Evolutionary conservation across 192 early-diverging fungal species (phyloP).

Genomic region (Coemansia sp.): DNA sequence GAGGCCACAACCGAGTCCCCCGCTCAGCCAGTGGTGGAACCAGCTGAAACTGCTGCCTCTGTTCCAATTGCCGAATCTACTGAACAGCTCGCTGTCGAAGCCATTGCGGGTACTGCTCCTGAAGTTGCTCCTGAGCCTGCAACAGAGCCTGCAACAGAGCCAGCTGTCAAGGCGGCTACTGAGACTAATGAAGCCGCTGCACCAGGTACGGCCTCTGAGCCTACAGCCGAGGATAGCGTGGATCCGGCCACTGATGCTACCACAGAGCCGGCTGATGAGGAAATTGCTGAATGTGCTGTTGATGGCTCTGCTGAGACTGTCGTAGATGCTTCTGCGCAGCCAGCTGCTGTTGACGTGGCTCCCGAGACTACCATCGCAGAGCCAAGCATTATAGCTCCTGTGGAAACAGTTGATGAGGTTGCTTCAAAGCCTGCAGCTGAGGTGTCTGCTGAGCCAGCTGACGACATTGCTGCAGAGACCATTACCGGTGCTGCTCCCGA

Average conservation of each 20-base stretch:
- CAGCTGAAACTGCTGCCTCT: neutral
- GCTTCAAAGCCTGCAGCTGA: too few species aligned
- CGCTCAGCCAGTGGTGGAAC: neutral
- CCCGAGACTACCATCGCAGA: too few species aligned
- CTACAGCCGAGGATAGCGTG: too few species aligned
- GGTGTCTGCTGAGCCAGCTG: too few species aligned
- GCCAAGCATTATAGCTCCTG: too few species aligned
- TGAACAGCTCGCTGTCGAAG: neutral
- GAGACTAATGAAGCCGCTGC: too few species aligned
- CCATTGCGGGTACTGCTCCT: neutral
- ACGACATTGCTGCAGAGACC: too few species aligned
- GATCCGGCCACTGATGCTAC: slow-evolving; percentile 1
- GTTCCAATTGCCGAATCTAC: neutral
- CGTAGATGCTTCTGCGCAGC: neutral
- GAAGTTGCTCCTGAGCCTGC: neutral
- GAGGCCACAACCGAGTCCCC: neutral
- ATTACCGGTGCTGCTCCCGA: too few species aligned
- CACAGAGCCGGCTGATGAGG: too few species aligned
- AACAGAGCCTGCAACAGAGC: neutral
- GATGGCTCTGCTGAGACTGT: neutral
- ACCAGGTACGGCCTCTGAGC: neutral
- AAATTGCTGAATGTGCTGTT: neutral
- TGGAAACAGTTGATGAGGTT: slow-evolving; percentile 6
- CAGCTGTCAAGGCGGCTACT: neutral
- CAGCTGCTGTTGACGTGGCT: too few species aligned